Percentiles rank a stretch among this genome's conserved stretches.
phyloP scores from a whole-genome alignment of 345 rosid genomes.

The Eucalyptus cloeziana region DNA sequence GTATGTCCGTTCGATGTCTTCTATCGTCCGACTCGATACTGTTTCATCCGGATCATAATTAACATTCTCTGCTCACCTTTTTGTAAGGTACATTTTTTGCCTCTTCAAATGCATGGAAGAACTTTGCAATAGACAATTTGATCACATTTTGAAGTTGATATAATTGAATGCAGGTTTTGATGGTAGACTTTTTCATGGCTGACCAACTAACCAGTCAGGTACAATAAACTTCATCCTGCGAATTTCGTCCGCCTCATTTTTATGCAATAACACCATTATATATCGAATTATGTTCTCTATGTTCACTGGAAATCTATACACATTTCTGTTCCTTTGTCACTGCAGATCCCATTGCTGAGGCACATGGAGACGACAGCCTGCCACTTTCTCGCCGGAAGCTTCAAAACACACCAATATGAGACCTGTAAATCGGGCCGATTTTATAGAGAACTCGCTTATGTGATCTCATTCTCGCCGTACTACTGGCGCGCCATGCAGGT shows the following conservation, averaged over 20 bases:
- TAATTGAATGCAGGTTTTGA: slow-evolving; percentile 37
- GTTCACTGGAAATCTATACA: neutral
- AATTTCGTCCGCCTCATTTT: neutral
- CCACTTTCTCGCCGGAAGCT: slow-evolving; percentile 66
- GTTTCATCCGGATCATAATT: slow-evolving; percentile 66
- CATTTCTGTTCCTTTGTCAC: neutral
- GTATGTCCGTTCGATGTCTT: slow-evolving; percentile 70
- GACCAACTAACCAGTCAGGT: slow-evolving; percentile 99
- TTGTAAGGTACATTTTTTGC: slow-evolving; percentile 37
- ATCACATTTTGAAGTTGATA: neutral
- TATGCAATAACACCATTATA: neutral
- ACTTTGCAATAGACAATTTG: neutral
- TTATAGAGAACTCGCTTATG: slow-evolving; percentile 63
- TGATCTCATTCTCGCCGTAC: slow-evolving; percentile 79
- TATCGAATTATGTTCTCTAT: neutral
- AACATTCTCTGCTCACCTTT: slow-evolving; percentile 89
- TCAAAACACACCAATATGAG: slow-evolving; percentile 49
- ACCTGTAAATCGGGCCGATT: slow-evolving; percentile 60
- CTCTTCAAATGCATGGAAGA: neutral
- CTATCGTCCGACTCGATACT: slow-evolving; percentile 73
- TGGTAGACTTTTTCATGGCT: slow-evolving; percentile 98
- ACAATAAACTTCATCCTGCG: neutral
- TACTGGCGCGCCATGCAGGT: slow-evolving; percentile 99
- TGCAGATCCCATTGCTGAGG: slow-evolving; percentile 76
- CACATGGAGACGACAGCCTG: slow-evolving; percentile 80